Base-by-base conservation (phyloP, 805 yeast species). In the Candida sithepensis region DNA sequence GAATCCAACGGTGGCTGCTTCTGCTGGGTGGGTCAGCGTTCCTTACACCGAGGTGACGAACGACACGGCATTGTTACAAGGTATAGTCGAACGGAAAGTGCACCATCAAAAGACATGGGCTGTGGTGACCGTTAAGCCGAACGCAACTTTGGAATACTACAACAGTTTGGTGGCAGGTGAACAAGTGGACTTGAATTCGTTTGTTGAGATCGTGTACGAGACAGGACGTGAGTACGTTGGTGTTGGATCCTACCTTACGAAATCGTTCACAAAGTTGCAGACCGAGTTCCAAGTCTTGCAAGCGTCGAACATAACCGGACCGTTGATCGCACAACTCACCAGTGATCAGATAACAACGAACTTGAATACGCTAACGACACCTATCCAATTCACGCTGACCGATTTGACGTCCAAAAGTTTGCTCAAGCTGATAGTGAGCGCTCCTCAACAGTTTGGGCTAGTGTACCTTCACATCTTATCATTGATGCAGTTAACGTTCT, bases 371-470 rank as follows among this genome's bases (percentile, higher is more conserved):
- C 32, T 60, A 10, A 26, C 49, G 13, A 40, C 43, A 4, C 59
- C 61, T 2, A 39, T 54, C 8, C 43, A 30, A 13, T 54, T 53
- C 71, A 28, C 59, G 55, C 21, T 72, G 72, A 18, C 66, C 3
- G 89, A 85, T 55, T 57, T 70, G 43, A 70, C 77, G 9, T 26
- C 23, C 2, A 12, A 49, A 4, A 84, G 82, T 1, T 71, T 70
- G 44, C 60, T 65, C 2, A 67, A 75, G 52, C 69, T 77, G 2
- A 78, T 78, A 3, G 61, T 80, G 3, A 55, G 73, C 16, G 89
- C 87, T 0, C 88, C 89, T 2, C 69, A 79, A 14, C 89, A 84
- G 60, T 84, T 82, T 49, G 92, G 91, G 30, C 69, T 82, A 55
- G 80, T 84, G 58, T 85, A 80, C 63, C 68, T 83, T 60, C 75